Base-by-base conservation (phyloP, 169 alveolate species). In the Eimeria tenella region DNA sequence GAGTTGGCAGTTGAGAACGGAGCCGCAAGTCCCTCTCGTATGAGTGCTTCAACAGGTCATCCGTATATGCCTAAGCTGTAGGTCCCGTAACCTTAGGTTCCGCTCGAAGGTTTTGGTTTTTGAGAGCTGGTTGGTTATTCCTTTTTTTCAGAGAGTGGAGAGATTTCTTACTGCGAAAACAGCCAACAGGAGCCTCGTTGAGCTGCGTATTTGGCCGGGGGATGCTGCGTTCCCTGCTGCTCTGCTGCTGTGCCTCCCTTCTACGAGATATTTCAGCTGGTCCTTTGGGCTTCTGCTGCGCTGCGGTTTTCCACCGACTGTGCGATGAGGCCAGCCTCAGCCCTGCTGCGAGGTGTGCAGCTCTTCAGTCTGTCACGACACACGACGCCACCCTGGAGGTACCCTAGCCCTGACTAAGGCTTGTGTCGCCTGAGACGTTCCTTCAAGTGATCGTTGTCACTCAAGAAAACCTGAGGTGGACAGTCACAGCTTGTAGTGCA, bases 141-240 rank as follows among this genome's bases (percentile, higher is more conserved):
- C 42, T 31, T 31, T 31, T 31, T 31, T 31, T 31, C 42, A 83
- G 91, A 75, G 91, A 83, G 91, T 83, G 91, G 91, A 56, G 91
- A n/a, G 55, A 60, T 8, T 83, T 83, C 55, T 23, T 83, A 75
- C 74, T 25, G 4, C 68, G 58, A 49, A 83, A 83, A 21, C 74
- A 42, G 55, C 91, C 91, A 25, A 83, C 91, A 21, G 91, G 91
- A 5, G 91, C 91, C n/a, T 83, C 91, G 42, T 65, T 83, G 62
- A 19, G 74, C 6, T 70, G 77, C n/a, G 58, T 70, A 7, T 83
- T 83, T 42, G 91, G 91, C 19, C 91, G 91, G 60, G 17, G 77
- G 17, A 42, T 83, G 53, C 60, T 83, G 58, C 74, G 91, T n/a
- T 83, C 91, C 9, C 91, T 83, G 19, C 77, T 83, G 15, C 91